Conservation (phyloP, 2,329 filamentous ascomycete species). For the Cephalotrichum gorgonifer region DNA sequence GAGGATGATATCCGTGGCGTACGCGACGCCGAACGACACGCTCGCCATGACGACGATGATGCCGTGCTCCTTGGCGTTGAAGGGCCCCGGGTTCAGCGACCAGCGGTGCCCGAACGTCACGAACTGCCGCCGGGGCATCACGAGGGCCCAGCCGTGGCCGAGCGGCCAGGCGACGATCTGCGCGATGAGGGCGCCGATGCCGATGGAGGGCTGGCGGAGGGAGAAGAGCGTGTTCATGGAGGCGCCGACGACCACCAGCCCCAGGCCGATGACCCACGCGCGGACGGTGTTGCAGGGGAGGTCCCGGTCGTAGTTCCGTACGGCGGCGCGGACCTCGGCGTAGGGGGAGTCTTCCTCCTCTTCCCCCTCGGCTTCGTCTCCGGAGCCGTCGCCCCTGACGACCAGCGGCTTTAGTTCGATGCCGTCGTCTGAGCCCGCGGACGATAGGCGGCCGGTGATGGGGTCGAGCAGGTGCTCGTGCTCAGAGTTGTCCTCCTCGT, state of each 20-base stretch:
- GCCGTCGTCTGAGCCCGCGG: conserved; percentile 11
- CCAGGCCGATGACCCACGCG: conserved; percentile 53
- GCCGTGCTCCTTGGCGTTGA: conserved; percentile 61
- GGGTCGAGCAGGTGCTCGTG: conserved; percentile 47
- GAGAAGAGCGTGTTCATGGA: conserved; percentile 55
- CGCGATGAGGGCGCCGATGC: conserved; percentile 49
- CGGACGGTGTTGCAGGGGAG: conserved; percentile 56
- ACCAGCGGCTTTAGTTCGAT: conserved; percentile 8
- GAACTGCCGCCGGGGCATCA: conserved; percentile 39
- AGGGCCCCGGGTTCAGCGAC: conserved; percentile 56
- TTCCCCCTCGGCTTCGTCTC: too few relatives aligned
- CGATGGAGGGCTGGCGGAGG: conserved; percentile 50
- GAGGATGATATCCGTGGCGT: conserved; percentile 64
- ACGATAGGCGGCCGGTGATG: conserved; percentile 8
- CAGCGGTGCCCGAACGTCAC: conserved; percentile 41
- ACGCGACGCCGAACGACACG: conserved; percentile 59
- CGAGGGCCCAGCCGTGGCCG: conserved; percentile 48
- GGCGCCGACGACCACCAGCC: conserved; percentile 44
- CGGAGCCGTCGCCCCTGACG: conserved; percentile 17
- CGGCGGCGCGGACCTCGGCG: conserved; percentile 54
- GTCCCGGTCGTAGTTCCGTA: conserved; percentile 54
- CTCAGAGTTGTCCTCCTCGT: conserved; percentile 38
- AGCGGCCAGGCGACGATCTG: conserved; percentile 56
- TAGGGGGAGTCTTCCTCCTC: conserved; percentile 52
- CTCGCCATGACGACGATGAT: conserved; percentile 63